These are phyloP conservation scores for Elsinoe arachidis DNA, from an alignment of 2,329 filamentous ascomycete genomes.

Conservation along the genomic window DNA sequence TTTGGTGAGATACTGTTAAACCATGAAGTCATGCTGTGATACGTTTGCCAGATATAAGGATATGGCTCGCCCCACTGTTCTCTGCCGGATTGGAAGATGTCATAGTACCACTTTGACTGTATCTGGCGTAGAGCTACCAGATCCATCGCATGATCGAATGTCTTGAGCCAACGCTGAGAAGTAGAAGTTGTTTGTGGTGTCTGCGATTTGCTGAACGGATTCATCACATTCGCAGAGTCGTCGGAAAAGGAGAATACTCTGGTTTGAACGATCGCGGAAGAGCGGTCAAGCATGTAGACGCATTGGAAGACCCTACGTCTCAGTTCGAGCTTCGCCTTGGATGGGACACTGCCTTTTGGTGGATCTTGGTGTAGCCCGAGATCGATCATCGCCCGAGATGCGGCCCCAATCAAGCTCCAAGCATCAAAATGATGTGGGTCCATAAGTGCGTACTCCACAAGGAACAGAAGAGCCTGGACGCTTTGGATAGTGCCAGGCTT, in stretches of 20 bases:
- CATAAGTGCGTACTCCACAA: constrained; percentile 82
- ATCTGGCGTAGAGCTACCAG: constrained; percentile 76
- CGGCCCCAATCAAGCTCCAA: constrained; percentile 89
- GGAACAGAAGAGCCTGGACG: constrained; percentile 76
- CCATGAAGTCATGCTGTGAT: constrained; percentile 71
- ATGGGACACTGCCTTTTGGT: constrained; percentile 57
- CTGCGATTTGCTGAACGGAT: constrained; percentile 47
- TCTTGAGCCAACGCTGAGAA: constrained; percentile 40
- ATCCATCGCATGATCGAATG: constrained; percentile 62
- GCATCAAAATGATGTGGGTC: constrained; percentile 87
- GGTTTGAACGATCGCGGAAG: constrained; percentile 80
- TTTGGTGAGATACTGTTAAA: constrained; percentile 62
- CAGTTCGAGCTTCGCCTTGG: constrained; percentile 63
- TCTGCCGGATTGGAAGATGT: constrained; percentile 71
- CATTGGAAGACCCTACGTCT: constrained; percentile 82
- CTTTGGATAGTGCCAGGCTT: constrained; percentile 76
- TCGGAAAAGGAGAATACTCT: constrained; percentile 91
- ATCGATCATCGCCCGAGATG: constrained; percentile 78
- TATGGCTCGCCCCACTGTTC: constrained; percentile 59
- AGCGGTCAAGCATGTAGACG: constrained; percentile 80
- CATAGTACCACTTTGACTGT: constrained; percentile 84
- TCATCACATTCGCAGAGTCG: constrained; percentile 72
- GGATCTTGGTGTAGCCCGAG: constrained; percentile 90
- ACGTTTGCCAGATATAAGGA: constrained; percentile 66
- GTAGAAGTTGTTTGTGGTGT: constrained; percentile 35